These are phyloP conservation scores for Neospora caninum DNA, from an alignment of 169 alveolate genomes.

Conservation along the genomic window DNA sequence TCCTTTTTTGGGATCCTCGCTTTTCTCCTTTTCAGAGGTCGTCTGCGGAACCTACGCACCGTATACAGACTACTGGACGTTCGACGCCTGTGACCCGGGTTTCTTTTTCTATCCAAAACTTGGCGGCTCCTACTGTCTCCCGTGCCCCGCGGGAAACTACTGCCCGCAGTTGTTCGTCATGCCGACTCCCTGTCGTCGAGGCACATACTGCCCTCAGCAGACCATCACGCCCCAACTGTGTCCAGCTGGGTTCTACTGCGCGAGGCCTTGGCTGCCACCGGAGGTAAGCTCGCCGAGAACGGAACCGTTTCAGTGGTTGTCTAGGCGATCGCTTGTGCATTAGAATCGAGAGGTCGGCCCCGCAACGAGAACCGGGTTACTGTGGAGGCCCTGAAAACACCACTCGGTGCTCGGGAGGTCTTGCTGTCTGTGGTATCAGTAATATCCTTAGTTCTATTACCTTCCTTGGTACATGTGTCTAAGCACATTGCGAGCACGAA, in stretches of 20 bases:
- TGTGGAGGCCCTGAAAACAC: too few species aligned
- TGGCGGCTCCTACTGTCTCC: not conserved
- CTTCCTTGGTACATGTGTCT: not conserved
- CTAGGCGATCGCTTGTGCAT: not conserved
- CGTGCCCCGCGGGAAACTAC: slow-evolving; percentile 59
- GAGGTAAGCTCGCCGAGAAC: not conserved
- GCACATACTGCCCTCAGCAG: slow-evolving; percentile 64
- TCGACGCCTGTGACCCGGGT: not conserved
- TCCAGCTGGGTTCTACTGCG: slow-evolving; percentile 72
- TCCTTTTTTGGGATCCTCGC: not conserved
- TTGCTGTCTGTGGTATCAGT: too few species aligned
- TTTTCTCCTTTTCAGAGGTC: not conserved
- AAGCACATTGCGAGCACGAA: not conserved
- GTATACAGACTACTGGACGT: not conserved
- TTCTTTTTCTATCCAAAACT: not conserved
- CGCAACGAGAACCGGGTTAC: too few species aligned
- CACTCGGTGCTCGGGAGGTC: too few species aligned
- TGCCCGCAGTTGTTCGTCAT: slow-evolving; percentile 43
- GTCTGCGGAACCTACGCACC: not conserved
- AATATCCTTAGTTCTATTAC: too few species aligned
- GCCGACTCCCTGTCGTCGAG: slow-evolving; percentile 67
- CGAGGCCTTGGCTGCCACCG: not conserved
- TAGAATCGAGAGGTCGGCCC: too few species aligned
- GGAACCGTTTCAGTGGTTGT: not conserved
- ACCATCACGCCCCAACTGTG: slow-evolving; percentile 52